A percentile compares a stretch with the other conserved stretches of the same genome.
Conservation (phyloP, 2,329 filamentous ascomycete species). For the Alternaria sp. region DNA sequence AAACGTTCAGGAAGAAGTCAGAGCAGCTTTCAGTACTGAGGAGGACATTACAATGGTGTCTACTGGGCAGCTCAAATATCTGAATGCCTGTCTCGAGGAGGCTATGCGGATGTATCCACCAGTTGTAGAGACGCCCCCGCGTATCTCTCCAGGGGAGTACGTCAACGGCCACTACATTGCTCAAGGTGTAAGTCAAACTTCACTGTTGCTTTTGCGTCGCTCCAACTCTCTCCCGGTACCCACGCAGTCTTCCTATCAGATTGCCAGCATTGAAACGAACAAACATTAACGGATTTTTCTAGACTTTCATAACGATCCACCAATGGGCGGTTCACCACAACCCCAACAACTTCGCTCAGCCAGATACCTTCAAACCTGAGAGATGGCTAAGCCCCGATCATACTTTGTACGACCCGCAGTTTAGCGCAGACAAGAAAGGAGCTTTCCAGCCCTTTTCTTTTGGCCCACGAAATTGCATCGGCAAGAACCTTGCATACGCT, state of each 20-base stretch:
- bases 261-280: no score
- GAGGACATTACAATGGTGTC: conserved; percentile 18
- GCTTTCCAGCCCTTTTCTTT: conserved; percentile 36
- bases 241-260: no score
- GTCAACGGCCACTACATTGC: conserved; percentile 25
- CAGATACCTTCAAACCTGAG: conserved; percentile 31
- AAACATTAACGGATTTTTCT: not conserved
- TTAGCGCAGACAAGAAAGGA: conserved; percentile 34
- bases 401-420: conserved; percentile 21
- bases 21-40: conserved; percentile 6
- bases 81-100: conserved; percentile 30
- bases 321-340: conserved; percentile 27
- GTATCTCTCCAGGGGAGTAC: conserved; percentile 17
- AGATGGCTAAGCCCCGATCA: conserved; percentile 28
- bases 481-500: conserved; percentile 44
- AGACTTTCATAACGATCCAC: conserved; percentile 22
- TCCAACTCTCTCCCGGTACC: no score
- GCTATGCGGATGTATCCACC: conserved; percentile 28
- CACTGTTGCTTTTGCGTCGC: no score
- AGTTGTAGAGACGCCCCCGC: conserved; percentile 7
- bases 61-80: conserved; percentile 11
- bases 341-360: conserved; percentile 30
- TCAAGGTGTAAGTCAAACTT: conserved; percentile 14
- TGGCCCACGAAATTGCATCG: conserved; percentile 25
- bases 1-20: conserved; percentile 18